phyloP scores from a whole-genome alignment of 129 eudicot species.

The Saposhnikovia divaricata region DNA sequence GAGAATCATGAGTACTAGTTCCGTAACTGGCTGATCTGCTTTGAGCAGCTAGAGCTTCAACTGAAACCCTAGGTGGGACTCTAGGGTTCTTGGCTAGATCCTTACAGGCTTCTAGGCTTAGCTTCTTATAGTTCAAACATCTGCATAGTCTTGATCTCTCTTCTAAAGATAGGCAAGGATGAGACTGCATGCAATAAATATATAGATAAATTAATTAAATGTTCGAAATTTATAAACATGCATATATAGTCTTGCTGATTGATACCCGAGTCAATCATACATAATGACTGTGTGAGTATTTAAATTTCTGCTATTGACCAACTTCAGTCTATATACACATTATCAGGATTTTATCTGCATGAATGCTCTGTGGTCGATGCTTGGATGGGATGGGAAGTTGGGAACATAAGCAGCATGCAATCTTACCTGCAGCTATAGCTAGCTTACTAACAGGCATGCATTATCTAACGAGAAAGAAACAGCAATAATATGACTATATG shows the following conservation, averaged over 20 bases:
- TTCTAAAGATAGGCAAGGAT: constrained; percentile 61
- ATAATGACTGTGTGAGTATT: not conserved
- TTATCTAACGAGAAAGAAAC: not conserved
- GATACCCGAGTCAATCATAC: not conserved
- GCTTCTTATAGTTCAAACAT: constrained; percentile 75
- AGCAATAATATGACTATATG: not conserved
- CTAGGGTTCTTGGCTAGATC: constrained; percentile 87
- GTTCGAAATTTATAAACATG: no score
- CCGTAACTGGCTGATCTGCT: not conserved
- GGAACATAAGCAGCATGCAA: not conserved
- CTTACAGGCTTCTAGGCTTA: constrained; percentile 81
- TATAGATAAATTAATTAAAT: no score
- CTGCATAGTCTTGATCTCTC: constrained; percentile 80
- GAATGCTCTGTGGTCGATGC: not conserved
- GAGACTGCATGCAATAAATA: constrained; percentile 47
- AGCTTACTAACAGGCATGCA: not conserved
- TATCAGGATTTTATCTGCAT: not conserved
- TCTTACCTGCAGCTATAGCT: not conserved
- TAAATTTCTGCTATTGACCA: not conserved
- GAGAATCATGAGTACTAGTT: constrained; percentile 14
- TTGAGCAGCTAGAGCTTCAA: constrained; percentile 77
- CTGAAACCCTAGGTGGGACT: constrained; percentile 70
- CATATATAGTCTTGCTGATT: no score
- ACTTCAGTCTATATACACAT: not conserved
- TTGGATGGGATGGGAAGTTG: not conserved